These are phyloP conservation scores for Aspergillus quadrilineatus DNA, from an alignment of 2,329 filamentous ascomycete genomes.

Conservation along the genomic window DNA sequence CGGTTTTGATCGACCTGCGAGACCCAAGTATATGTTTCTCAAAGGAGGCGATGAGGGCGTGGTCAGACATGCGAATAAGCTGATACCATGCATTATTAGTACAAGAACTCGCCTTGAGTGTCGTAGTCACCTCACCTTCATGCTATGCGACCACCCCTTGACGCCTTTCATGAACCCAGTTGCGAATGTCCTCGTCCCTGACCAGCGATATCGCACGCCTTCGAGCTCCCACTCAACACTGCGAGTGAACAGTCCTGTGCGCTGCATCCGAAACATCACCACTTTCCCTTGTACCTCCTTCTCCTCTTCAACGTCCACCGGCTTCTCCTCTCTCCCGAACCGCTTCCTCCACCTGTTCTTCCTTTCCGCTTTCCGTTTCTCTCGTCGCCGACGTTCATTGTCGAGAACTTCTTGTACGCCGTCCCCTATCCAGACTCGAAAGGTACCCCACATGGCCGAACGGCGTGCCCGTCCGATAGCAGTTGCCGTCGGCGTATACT, in stretches of 20 bases:
- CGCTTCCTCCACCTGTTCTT: constrained; percentile 11
- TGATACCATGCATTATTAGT: not conserved
- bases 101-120: not conserved
- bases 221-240: constrained; percentile 10
- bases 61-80: constrained; percentile 12
- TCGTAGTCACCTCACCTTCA: constrained; percentile 7
- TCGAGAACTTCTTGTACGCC: constrained; percentile 12
- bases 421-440: constrained; percentile 10
- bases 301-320: constrained; percentile 7
- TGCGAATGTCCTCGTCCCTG: constrained; percentile 12
- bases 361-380: constrained; percentile 1
- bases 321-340: constrained; percentile 1
- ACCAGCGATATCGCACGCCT: constrained; percentile 13
- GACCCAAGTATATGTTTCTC: constrained; percentile 5
- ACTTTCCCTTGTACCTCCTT: constrained; percentile 4
- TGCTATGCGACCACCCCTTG: constrained; percentile 14
- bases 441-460: constrained; percentile 3
- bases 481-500: constrained; percentile 5
- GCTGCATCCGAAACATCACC: constrained; percentile 2
- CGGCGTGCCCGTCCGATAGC: constrained; percentile 8
- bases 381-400: constrained; percentile 1
- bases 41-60: constrained; percentile 12
- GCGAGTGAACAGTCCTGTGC: not conserved
- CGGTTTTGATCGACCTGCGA: constrained; percentile 3
- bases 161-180: constrained; percentile 1